Conservation (phyloP, 2,329 filamentous ascomycete species). For the Alternaria sp. region DNA sequence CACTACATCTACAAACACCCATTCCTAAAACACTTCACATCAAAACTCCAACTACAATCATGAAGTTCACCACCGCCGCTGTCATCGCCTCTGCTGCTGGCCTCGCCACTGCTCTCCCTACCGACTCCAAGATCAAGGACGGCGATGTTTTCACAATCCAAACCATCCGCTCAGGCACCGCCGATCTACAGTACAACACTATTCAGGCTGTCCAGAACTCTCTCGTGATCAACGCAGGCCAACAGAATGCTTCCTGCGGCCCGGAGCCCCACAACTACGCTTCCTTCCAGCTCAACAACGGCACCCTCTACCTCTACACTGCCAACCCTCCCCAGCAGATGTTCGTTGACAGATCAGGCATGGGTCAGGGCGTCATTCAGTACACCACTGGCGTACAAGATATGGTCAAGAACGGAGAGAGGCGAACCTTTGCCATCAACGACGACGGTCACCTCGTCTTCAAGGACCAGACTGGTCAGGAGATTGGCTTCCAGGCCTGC, state of each 20-base stretch:
- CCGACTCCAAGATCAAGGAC: conserved; percentile 33
- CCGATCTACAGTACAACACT: conserved; percentile 57
- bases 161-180: conserved; percentile 60
- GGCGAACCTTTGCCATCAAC: conserved; percentile 59
- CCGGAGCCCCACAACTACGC: conserved; percentile 51
- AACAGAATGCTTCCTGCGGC: conserved; percentile 61
- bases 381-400: conserved; percentile 60
- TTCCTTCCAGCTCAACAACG: conserved; percentile 61
- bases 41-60: conserved; percentile 17
- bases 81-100: conserved; percentile 6
- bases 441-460: conserved; percentile 58
- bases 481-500: conserved; percentile 62
- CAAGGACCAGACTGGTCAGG: conserved; percentile 32
- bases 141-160: conserved; percentile 59
- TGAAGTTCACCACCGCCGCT: conserved; percentile 18
- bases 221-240: conserved; percentile 55
- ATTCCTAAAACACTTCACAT: conserved; percentile 33
- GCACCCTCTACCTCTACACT: conserved; percentile 59
- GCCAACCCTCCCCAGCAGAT: conserved; percentile 58
- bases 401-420: conserved; percentile 56
- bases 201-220: conserved; percentile 58
- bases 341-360: conserved; percentile 66
- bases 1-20: conserved; percentile 7
- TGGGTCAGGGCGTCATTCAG: conserved; percentile 64
- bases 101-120: conserved; percentile 13